These are phyloP conservation scores for Mimosa pudica DNA, from an alignment of 306 rosid species.

Conservation along the genomic window DNA sequence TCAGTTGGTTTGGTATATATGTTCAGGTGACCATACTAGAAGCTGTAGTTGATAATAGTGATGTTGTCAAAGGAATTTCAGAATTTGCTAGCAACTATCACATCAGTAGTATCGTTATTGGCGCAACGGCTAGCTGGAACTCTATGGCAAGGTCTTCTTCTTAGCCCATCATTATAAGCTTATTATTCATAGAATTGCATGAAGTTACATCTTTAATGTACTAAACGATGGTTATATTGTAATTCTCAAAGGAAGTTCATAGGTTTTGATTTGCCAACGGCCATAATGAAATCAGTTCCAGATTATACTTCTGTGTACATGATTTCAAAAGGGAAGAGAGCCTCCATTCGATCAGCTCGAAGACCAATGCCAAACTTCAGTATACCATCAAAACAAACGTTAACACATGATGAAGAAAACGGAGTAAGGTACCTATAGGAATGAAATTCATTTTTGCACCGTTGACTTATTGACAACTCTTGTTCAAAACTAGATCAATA, in stretches of 20 bases:
- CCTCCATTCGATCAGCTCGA: slow-evolving; percentile 61
- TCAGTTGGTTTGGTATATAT: slow-evolving; percentile 15
- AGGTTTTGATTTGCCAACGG: slow-evolving; percentile 55
- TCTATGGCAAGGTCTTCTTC: slow-evolving; percentile 62
- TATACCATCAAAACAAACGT: slow-evolving; percentile 39
- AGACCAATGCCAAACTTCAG: slow-evolving; percentile 54
- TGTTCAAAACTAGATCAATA: slow-evolving; percentile 7
- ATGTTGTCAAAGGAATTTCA: slow-evolving; percentile 61
- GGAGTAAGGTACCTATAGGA: slow-evolving; percentile 48
- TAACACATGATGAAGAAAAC: slow-evolving; percentile 45
- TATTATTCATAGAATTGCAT: not conserved
- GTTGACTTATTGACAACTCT: not conserved
- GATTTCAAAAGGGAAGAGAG: slow-evolving; percentile 80
- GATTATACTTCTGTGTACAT: slow-evolving; percentile 76
- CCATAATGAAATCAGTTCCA: slow-evolving; percentile 67
- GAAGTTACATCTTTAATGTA: not conserved
- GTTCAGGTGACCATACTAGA: slow-evolving; percentile 66
- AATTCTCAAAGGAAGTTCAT: slow-evolving; percentile 63
- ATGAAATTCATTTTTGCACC: slow-evolving; percentile 18
- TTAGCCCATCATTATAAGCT: not conserved
- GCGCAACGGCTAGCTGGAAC: slow-evolving; percentile 63
- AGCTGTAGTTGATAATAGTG: slow-evolving; percentile 63
- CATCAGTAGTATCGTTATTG: slow-evolving; percentile 65
- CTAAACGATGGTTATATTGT: slow-evolving; percentile 23
- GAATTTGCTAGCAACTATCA: slow-evolving; percentile 51